phyloP scores from a whole-genome alignment of 164 flowering plant species.

The Santalum album region DNA sequence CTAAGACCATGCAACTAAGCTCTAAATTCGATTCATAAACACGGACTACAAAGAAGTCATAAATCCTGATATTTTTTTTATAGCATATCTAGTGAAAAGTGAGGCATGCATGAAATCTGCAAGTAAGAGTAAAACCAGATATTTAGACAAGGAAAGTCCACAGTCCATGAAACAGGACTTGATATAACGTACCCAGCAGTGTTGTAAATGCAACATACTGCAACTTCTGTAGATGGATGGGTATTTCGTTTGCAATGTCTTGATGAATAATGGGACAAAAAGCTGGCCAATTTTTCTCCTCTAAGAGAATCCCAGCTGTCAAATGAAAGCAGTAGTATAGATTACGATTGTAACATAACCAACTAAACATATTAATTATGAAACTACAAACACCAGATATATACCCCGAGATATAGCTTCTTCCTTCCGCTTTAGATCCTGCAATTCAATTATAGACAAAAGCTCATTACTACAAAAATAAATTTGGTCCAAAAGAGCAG shows the following conservation, averaged over 20 bases:
- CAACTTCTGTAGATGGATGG: slow-evolving; percentile 54
- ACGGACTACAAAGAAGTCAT: background rate
- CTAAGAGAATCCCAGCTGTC: slow-evolving; percentile 66
- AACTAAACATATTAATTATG: background rate
- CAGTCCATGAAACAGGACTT: background rate
- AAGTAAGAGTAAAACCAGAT: background rate
- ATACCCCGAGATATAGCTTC: too few relatives aligned
- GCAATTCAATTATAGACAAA: too few relatives aligned
- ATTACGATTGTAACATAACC: background rate
- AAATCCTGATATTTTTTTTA: background rate
- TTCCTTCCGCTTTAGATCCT: too few relatives aligned
- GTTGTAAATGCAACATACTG: slow-evolving; percentile 69
- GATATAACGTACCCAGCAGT: slow-evolving; percentile 38
- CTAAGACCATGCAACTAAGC: background rate
- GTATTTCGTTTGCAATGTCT: slow-evolving; percentile 64
- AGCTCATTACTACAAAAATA: too few relatives aligned
- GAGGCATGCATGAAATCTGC: background rate
- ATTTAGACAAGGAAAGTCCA: background rate
- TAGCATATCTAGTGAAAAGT: background rate
- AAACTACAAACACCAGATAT: too few relatives aligned
- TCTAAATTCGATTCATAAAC: background rate
- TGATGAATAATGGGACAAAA: slow-evolving; percentile 63
- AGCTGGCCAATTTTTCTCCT: slow-evolving; percentile 69
- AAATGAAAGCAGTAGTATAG: slow-evolving; percentile 7
- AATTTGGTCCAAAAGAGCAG: too few relatives aligned